Conservation (phyloP, 1,139 yeast species). For the Pichia sp. region DNA sequence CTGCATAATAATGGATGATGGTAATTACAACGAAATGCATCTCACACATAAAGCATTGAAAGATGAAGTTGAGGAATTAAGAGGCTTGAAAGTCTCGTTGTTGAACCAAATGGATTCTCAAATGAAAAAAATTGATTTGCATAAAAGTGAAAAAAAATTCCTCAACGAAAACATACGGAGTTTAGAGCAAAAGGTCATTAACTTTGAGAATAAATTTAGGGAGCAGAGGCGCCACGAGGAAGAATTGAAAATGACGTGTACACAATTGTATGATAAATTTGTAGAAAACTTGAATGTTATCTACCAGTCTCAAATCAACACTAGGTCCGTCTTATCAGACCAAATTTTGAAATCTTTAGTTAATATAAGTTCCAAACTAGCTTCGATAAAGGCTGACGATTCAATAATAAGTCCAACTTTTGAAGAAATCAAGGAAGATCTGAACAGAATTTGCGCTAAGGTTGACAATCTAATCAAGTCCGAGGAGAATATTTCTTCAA, state of each 20-base stretch:
- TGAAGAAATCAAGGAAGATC: neutral
- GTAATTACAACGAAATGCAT: slow-evolving; percentile 49
- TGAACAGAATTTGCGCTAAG: neutral
- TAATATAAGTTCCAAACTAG: slow-evolving; percentile 1
- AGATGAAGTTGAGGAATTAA: slow-evolving; percentile 41
- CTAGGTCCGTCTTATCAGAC: neutral
- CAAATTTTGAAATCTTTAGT: slow-evolving; percentile 7
- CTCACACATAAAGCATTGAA: slow-evolving; percentile 42
- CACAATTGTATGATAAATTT: slow-evolving; percentile 1
- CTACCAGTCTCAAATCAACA: slow-evolving; percentile 3
- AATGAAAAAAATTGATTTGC: slow-evolving; percentile 28
- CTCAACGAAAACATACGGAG: slow-evolving; percentile 7
- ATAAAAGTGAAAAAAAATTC: slow-evolving; percentile 10
- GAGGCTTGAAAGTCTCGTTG: slow-evolving; percentile 16
- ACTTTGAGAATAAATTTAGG: slow-evolving; percentile 12
- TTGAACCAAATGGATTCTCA: slow-evolving; percentile 22
- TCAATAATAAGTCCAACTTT: neutral
- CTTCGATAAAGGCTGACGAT: neutral
- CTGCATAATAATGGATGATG: slow-evolving; percentile 50
- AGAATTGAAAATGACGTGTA: slow-evolving; percentile 4
- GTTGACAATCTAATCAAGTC: neutral
- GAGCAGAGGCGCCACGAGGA: slow-evolving; percentile 6
- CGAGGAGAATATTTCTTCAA: neutral
- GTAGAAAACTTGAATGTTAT: neutral
- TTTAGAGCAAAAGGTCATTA: slow-evolving; percentile 16